A percentile compares a stretch with the other conserved stretches of the same genome.
phyloP scores from a whole-genome alignment of 371 early-diverging fungal species.

The Circinella umbellata region DNA sequence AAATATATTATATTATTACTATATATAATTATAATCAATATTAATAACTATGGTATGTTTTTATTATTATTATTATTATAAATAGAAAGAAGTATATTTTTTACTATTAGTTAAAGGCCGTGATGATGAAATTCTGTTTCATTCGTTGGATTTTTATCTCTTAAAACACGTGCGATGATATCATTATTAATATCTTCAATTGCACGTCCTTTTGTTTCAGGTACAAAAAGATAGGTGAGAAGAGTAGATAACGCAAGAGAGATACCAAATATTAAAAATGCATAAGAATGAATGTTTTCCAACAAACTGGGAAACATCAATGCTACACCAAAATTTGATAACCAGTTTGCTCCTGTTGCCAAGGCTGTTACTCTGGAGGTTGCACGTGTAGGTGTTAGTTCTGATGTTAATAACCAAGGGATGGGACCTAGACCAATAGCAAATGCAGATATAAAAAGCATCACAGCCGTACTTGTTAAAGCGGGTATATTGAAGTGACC shows the following conservation, averaged over 20 bases:
- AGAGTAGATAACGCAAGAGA: slow-evolving; percentile 31
- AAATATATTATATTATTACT: neutral
- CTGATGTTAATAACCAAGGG: slow-evolving; percentile 80
- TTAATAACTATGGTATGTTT: neutral
- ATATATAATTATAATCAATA: neutral
- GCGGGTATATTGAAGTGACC: slow-evolving; percentile 49
- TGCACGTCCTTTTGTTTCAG: slow-evolving; percentile 80
- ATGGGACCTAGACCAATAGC: slow-evolving; percentile 87
- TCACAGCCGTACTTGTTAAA: slow-evolving; percentile 68
- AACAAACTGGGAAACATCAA: slow-evolving; percentile 58
- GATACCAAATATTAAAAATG: slow-evolving; percentile 63
- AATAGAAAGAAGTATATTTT: too few relatives aligned
- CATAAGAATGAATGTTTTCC: slow-evolving; percentile 52
- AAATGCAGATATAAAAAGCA: slow-evolving; percentile 83
- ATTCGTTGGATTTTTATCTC: neutral
- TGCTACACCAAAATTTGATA: slow-evolving; percentile 53
- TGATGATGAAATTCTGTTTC: neutral
- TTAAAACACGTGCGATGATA: neutral
- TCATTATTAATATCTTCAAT: slow-evolving; percentile 59
- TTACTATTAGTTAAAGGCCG: neutral
- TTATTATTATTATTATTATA: neutral
- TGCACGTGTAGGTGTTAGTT: slow-evolving; percentile 71
- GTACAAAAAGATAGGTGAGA: slow-evolving; percentile 56
- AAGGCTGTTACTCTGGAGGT: slow-evolving; percentile 59
- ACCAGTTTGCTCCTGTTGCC: slow-evolving; percentile 68